phyloP scores from a whole-genome alignment of 2,329 filamentous ascomycete genomes.

The Emergomyces africanus region DNA sequence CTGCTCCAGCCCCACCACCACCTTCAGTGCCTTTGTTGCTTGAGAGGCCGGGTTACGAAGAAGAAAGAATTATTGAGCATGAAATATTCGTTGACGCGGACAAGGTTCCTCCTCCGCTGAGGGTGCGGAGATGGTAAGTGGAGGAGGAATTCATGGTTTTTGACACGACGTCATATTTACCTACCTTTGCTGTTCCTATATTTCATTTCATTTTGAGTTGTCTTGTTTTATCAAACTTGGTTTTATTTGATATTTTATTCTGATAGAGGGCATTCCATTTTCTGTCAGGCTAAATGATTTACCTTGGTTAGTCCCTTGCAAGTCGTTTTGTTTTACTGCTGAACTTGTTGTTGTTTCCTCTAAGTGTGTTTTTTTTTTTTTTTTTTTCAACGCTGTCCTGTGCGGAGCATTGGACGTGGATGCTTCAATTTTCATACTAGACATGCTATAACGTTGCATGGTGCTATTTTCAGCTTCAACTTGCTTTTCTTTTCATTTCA shows the following conservation, averaged over 20 bases:
- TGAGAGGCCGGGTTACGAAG: neutral
- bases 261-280: neutral
- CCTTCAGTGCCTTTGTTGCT: neutral
- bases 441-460: too few species aligned
- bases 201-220: neutral
- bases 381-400: too few species aligned
- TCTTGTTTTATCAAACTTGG: too few species aligned
- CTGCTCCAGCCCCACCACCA: conserved; percentile 5
- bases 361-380: neutral
- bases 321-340: neutral
- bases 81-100: neutral
- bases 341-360: too few species aligned
- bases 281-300: neutral
- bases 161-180: neutral
- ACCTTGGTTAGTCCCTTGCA: neutral
- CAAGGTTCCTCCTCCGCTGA: neutral
- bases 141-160: neutral
- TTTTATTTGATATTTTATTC: neutral
- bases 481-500: too few species aligned
- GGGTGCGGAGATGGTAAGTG: neutral
- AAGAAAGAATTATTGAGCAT: conserved; percentile 1
- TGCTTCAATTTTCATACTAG: too few species aligned
- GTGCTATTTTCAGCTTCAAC: too few species aligned
- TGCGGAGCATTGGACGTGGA: too few species aligned
- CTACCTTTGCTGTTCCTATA: neutral